Percentiles rank a stretch among this genome's conserved stretches.
These are phyloP conservation scores for Fereydounia khargensis DNA, from an alignment of 1,284 basidiomycete genomes.

Conservation along the genomic window DNA sequence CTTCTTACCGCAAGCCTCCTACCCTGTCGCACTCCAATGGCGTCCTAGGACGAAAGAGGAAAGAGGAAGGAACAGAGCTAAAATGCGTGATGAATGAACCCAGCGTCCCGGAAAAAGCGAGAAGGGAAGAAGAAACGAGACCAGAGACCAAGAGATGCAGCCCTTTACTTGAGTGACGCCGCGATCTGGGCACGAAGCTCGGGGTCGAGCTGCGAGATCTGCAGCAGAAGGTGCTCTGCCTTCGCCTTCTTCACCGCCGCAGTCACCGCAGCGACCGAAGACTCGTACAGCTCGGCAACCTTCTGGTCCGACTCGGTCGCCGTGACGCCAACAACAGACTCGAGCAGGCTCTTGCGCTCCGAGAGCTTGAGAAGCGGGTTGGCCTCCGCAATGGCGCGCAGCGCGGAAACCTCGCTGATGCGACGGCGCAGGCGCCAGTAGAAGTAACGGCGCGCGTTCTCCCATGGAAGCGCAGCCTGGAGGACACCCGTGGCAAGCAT, in stretches of 20 bases:
- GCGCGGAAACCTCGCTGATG: slow-evolving; percentile 53
- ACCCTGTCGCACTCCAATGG: slow-evolving; percentile 15
- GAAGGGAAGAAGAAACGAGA: neutral
- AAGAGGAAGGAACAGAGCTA: neutral
- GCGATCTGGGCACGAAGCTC: slow-evolving; percentile 31
- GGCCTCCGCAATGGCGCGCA: slow-evolving; percentile 43
- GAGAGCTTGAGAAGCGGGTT: slow-evolving; percentile 50
- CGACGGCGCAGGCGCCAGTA: slow-evolving; percentile 84
- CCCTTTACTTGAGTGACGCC: slow-evolving; percentile 19
- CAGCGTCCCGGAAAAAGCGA: neutral
- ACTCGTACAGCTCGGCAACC: slow-evolving; percentile 47
- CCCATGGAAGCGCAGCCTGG: slow-evolving; percentile 69
- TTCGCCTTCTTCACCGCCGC: slow-evolving; percentile 38
- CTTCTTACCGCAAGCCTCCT: slow-evolving; percentile 2
- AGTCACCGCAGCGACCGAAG: slow-evolving; percentile 31
- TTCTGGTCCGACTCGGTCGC: slow-evolving; percentile 42
- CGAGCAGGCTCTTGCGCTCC: slow-evolving; percentile 40
- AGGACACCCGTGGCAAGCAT: slow-evolving; percentile 93
- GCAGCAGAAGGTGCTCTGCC: slow-evolving; percentile 39
- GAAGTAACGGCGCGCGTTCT: slow-evolving; percentile 80
- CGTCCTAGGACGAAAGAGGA: slow-evolving; percentile 2
- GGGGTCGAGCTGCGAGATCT: slow-evolving; percentile 48
- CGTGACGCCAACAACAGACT: slow-evolving; percentile 36
- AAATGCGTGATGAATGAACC: neutral
- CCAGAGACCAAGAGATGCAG: no score